Percentiles rank a stretch among this genome's conserved stretches.
Conservation (phyloP, 2,329 filamentous ascomycete genomes). For the Zasmidium cellare region DNA sequence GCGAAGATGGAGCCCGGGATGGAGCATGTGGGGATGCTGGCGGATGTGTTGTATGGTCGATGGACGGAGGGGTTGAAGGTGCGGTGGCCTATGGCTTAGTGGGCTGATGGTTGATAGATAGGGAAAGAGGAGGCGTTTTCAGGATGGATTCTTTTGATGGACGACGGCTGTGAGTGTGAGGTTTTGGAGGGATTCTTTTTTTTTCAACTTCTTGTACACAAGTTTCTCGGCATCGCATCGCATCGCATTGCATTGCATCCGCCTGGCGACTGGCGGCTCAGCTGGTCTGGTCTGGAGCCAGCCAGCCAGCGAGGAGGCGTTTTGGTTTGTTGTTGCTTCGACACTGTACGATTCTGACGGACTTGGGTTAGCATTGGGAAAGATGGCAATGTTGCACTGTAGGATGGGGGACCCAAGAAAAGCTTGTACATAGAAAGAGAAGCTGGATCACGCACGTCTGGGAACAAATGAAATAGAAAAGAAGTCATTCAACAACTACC, state of each 20-base stretch:
- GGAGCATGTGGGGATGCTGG: conserved; percentile 88
- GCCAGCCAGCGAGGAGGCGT: too few species aligned
- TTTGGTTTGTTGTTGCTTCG: too few species aligned
- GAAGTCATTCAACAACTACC: too few species aligned
- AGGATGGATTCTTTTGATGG: neutral
- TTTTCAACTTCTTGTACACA: conserved; percentile 6
- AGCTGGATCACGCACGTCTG: neutral
- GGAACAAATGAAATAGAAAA: neutral
- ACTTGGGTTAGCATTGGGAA: neutral
- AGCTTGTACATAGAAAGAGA: conserved; percentile 5
- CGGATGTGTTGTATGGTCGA: conserved; percentile 84
- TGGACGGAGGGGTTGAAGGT: conserved; percentile 80
- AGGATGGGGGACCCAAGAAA: neutral
- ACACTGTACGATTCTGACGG: neutral
- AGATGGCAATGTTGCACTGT: neutral
- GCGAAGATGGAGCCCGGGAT: conserved; percentile 65
- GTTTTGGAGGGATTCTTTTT: neutral
- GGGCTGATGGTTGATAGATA: neutral
- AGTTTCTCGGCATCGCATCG: neutral
- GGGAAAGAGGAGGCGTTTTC: neutral
- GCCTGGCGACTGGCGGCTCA: neutral
- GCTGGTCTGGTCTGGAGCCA: neutral
- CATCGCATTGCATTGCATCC: neutral
- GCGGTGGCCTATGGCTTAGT: conserved; percentile 41
- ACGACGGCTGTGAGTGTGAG: neutral